phyloP scores from a whole-genome alignment of 2,329 filamentous ascomycete genomes.

The Sodiomyces alkalinus region DNA sequence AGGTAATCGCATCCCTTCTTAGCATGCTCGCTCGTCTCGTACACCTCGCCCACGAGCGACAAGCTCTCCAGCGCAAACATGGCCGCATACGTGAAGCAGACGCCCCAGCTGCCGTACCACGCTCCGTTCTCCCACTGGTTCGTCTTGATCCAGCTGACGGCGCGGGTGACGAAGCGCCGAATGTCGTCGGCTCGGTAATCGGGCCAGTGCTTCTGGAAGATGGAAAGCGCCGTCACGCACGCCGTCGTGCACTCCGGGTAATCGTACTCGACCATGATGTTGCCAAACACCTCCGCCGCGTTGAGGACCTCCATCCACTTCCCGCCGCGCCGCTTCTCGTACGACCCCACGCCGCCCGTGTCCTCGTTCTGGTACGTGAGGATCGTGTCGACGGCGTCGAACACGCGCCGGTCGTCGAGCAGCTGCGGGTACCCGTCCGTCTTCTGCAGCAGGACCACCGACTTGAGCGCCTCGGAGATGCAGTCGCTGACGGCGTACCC shows the following conservation, averaged over 20 bases:
- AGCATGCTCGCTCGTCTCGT: slow-evolving; percentile 55
- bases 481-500: slow-evolving; percentile 95
- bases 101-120: slow-evolving; percentile 97
- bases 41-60: slow-evolving; percentile 66
- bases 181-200: slow-evolving; percentile 69
- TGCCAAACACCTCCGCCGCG: slow-evolving; percentile 88
- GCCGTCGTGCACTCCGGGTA: slow-evolving; percentile 97
- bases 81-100: slow-evolving; percentile 92
- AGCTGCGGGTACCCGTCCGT: slow-evolving; percentile 59
- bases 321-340: slow-evolving; percentile 70
- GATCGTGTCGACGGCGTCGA: slow-evolving; percentile 80
- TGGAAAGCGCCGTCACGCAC: slow-evolving; percentile 70
- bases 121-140: slow-evolving; percentile 70
- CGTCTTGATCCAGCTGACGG: slow-evolving; percentile 69
- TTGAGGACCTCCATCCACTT: slow-evolving; percentile 74
- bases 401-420: slow-evolving; percentile 62
- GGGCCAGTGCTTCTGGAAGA: slow-evolving; percentile 72
- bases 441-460: slow-evolving; percentile 71
- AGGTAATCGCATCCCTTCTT: slow-evolving; percentile 74
- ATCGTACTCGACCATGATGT: slow-evolving; percentile 98
- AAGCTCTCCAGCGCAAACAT: slow-evolving; percentile 94
- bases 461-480: slow-evolving; percentile 79
- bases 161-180: slow-evolving; percentile 51
- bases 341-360: slow-evolving; percentile 77
- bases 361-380: slow-evolving; percentile 74